Evolutionary conservation across 1,284 basidiomycete species (phyloP).

Genomic region (Irpex sp.): DNA sequence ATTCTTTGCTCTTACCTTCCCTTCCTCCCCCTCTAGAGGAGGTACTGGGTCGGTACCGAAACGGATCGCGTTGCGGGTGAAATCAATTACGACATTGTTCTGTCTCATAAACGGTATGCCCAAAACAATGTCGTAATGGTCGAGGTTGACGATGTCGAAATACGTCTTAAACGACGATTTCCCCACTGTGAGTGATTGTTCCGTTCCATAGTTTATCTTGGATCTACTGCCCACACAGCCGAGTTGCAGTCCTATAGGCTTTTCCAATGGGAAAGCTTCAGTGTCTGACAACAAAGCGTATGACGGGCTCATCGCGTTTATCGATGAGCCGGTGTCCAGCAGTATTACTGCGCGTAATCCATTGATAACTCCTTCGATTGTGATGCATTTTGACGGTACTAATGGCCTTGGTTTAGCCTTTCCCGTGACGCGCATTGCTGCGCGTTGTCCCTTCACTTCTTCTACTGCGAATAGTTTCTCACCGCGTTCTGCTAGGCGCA

Average conservation of each 20-base stretch:
- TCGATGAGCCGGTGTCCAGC: constrained; percentile 21
- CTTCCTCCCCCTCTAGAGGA: too few species aligned
- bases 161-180: constrained; percentile 6
- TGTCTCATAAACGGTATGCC: constrained; percentile 27
- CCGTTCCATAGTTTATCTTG: constrained; percentile 21
- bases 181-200: constrained; percentile 5
- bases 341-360: neutral
- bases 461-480: neutral
- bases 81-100: constrained; percentile 23
- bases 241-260: constrained; percentile 21
- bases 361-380: neutral
- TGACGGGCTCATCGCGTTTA: constrained; percentile 6
- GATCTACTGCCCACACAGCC: constrained; percentile 24
- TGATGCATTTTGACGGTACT: neutral
- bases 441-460: neutral
- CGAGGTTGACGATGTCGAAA: constrained; percentile 30
- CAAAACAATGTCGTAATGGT: constrained; percentile 28
- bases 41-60: too few species aligned
- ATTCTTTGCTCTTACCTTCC: neutral
- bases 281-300: neutral
- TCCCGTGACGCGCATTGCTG: neutral
- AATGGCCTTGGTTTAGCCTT: neutral
- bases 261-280: neutral
- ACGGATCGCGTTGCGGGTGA: constrained; percentile 13
- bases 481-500: too few species aligned